These are phyloP conservation scores for Boletus barrowsii DNA, from an alignment of 768 basidiomycete genomes.

Conservation along the genomic window DNA sequence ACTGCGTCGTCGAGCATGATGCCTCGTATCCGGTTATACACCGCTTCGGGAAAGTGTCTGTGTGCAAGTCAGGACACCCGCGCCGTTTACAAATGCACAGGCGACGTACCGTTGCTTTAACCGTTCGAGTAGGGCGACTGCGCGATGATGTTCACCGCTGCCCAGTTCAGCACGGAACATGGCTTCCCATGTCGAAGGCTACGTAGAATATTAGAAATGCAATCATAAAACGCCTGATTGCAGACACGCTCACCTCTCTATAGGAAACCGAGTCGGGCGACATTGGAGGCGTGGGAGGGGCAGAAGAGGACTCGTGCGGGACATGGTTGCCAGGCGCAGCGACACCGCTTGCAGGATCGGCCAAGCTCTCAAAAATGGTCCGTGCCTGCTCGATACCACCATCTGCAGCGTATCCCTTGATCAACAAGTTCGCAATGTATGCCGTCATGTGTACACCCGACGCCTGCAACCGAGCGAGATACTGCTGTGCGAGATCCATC, in stretches of 20 bases:
- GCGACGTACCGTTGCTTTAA: conserved; percentile 61
- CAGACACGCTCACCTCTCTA: conserved; percentile 24
- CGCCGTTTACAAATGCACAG: background rate
- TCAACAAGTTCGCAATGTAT: conserved; percentile 77
- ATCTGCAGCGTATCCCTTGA: conserved; percentile 62
- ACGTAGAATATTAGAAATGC: background rate
- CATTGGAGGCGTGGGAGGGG: conserved; percentile 30
- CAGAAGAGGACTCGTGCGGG: conserved; percentile 47
- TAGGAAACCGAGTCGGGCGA: conserved; percentile 42
- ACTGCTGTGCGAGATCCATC: conserved; percentile 70
- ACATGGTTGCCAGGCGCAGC: conserved; percentile 89
- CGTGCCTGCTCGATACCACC: conserved; percentile 73
- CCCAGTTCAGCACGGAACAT: conserved; percentile 93
- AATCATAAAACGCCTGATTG: background rate
- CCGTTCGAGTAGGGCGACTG: conserved; percentile 64
- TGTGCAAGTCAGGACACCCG: background rate
- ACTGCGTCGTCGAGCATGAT: conserved; percentile 72
- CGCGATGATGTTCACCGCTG: conserved; percentile 67
- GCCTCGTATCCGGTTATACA: conserved; percentile 75
- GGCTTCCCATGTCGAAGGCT: conserved; percentile 93
- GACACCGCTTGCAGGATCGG: conserved; percentile 77
- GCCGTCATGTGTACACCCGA: conserved; percentile 85
- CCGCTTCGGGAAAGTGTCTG: conserved; percentile 71
- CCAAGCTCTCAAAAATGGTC: conserved; percentile 72
- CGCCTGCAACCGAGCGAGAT: conserved; percentile 56